These are phyloP conservation scores for Juglanconis oblonga DNA, from an alignment of 2,329 filamentous ascomycete genomes.

Conservation along the genomic window DNA sequence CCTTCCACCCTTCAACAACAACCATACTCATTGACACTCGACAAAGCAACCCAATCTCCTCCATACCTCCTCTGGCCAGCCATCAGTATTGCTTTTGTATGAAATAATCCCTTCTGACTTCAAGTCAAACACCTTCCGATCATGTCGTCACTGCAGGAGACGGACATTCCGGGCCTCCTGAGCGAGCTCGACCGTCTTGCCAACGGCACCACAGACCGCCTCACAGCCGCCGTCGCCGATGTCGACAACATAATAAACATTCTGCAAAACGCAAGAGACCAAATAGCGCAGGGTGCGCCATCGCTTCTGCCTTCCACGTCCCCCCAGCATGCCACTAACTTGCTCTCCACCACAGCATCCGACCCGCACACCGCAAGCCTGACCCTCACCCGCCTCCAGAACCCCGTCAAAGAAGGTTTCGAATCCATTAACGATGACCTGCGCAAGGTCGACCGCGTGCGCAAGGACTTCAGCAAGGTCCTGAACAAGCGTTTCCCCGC, in stretches of 20 bases:
- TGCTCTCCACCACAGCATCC: constrained; percentile 31
- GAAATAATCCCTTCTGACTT: not conserved
- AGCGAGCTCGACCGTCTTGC: constrained; percentile 72
- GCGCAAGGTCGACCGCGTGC: constrained; percentile 77
- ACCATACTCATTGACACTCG: not conserved
- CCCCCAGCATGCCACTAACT: constrained; percentile 10
- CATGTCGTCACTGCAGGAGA: constrained; percentile 29
- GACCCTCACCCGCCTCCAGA: constrained; percentile 80
- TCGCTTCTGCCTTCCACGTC: not conserved
- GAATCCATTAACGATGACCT: constrained; percentile 77
- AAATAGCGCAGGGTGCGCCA: constrained; percentile 64
- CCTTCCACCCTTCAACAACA: not conserved
- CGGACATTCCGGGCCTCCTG: constrained; percentile 54
- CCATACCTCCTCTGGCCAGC: too few species aligned
- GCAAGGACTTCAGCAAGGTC: constrained; percentile 80
- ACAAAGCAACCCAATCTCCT: not conserved
- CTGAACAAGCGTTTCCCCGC: constrained; percentile 63
- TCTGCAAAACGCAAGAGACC: constrained; percentile 69
- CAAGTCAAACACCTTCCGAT: constrained; percentile 1
- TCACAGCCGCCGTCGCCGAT: constrained; percentile 70
- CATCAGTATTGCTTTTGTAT: not conserved
- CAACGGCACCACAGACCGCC: constrained; percentile 56
- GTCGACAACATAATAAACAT: constrained; percentile 80
- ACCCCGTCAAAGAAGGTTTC: constrained; percentile 76
- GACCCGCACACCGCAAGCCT: constrained; percentile 70